Base-by-base conservation (phyloP, 1,284 basidiomycete genomes). In the Coniferiporia weirii region DNA sequence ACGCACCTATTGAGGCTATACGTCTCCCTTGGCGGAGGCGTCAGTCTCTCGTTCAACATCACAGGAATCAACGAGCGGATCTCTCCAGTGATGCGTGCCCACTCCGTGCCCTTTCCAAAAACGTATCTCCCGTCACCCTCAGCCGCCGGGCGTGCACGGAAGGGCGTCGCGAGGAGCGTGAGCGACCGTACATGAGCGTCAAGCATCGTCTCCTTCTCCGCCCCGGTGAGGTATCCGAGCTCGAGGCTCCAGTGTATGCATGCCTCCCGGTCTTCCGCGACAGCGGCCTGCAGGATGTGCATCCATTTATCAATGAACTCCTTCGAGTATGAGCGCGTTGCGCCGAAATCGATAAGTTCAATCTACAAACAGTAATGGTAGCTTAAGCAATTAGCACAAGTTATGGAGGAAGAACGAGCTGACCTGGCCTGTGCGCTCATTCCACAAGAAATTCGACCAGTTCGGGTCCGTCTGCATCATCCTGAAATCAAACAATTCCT, bases 401-500 rank as follows among this genome's bases (percentile, higher is more conserved):
- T 6, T 13, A 45, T 32, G 10, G 15, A 32, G n/a, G 12, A 27
- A 36, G 10, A 51, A 35, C 44, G 15, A 8, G 57, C 61, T 27
- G 10, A 82, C 81, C 73, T 82, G 74, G 50, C 79, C 76, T 1
- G 84, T 83, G 3, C 72, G 60, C 3, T 77, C 69, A 72, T 95
- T 90, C 84, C 89, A 98, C 32, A 99, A 76, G 75, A 99, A 99
- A 72, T 98, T 99, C 20, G 91, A 92, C 91, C 93, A 98, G 70
- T 99, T 99, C 1, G 97, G 96, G 72, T 99, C 96, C 0, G 96
- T 99, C 73, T 99, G 97, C 97, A 99, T 98, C 50, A 91, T 76
- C 22, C 91, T 79, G 76, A 95, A 97, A 60, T 87, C 79, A 73
- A 98, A 97, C 12, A 98, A 82, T 70, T 99, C 96, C 59, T 82